A percentile compares a stretch with the other conserved stretches of the same genome.
Evolutionary conservation across 805 yeast species (phyloP).

Genomic region (Metschnikowia lochheadii): DNA sequence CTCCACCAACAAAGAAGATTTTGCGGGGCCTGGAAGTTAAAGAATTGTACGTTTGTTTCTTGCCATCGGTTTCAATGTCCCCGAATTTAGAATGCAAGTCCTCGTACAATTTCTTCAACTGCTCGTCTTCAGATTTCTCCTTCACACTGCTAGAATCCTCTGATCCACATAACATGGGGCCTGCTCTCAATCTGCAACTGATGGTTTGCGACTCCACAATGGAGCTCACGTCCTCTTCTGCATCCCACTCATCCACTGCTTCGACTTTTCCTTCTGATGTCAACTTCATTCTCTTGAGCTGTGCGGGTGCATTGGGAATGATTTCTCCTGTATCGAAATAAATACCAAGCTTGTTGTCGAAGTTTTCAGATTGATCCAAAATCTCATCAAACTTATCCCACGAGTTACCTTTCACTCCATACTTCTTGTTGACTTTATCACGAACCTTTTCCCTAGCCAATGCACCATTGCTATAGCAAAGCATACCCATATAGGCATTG

Average conservation of each 20-base stretch:
- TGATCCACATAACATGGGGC: slow-evolving; percentile 59
- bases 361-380: slow-evolving; percentile 34
- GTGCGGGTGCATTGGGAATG: slow-evolving; percentile 74
- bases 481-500: slow-evolving; percentile 85
- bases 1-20: slow-evolving; percentile 85
- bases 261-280: slow-evolving; percentile 22
- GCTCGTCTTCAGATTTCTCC: not conserved
- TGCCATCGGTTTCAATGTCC: slow-evolving; percentile 47
- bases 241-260: slow-evolving; percentile 37
- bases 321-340: slow-evolving; percentile 91
- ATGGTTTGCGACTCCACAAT: slow-evolving; percentile 86
- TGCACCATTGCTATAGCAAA: slow-evolving; percentile 89
- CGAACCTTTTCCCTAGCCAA: slow-evolving; percentile 77
- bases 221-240: slow-evolving; percentile 62
- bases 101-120: slow-evolving; percentile 20
- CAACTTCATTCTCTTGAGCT: slow-evolving; percentile 50
- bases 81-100: slow-evolving; percentile 34
- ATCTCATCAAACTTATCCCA: slow-evolving; percentile 64
- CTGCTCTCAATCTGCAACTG: slow-evolving; percentile 74
- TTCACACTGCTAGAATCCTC: slow-evolving; percentile 4
- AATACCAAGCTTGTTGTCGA: slow-evolving; percentile 57
- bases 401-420: slow-evolving; percentile 29
- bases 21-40: slow-evolving; percentile 57
- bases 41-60: slow-evolving; percentile 40
- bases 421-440: slow-evolving; percentile 52